Evolutionary conservation across 1,284 basidiomycete species (phyloP), one percentile per base, ranked within the genome.

Genomic region (Schizopora paradoxa): DNA sequence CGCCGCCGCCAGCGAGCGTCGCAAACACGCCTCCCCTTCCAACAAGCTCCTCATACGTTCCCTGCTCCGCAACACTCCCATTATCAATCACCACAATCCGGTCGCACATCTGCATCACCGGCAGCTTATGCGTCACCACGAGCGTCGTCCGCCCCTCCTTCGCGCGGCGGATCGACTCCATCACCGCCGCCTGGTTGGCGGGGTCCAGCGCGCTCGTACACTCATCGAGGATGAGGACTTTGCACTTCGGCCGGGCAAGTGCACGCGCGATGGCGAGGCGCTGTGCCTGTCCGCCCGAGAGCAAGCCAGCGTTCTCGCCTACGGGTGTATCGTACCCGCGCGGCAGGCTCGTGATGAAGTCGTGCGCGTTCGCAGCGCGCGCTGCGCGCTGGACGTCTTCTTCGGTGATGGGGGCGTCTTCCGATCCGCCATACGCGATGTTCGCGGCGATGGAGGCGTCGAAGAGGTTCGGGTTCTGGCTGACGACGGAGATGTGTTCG

Each of bases 261-360:
- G 93, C 92, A 2, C 95, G 77, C 0, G 95, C 95, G 54, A 98
- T 92, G 58, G 89, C 86, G 6, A 99, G 66, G 3, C 95, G 78
- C 66, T 99, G 95, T 2, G 88, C 90, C 62, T 99, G 95, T 1
- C 95, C 95, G 25, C 95, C 95, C 0, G 91, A 95, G 48, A 98
- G 80, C 40, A 92, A 75, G 13, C 77, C 67, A 0, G 90, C 92
- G 60, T 92, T 91, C 66, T 95, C 91, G 37, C 95, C 94, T 1
- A 98, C 73, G 45, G 71, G 62, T 0, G 92, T 96, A 38, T 89
- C 82, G 68, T 97, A 97, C 0, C 86, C 89, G 19, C 84, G 69
- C 0, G 91, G 89, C 0, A 97, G 73, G 5, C 71, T 65, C 67
- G 76, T 71, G 60, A 98, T 79, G 64, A 95, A 94, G n/a, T 89